Base-by-base conservation (phyloP, 2,329 filamentous ascomycete species). In the Hymenoscyphus linearis region DNA sequence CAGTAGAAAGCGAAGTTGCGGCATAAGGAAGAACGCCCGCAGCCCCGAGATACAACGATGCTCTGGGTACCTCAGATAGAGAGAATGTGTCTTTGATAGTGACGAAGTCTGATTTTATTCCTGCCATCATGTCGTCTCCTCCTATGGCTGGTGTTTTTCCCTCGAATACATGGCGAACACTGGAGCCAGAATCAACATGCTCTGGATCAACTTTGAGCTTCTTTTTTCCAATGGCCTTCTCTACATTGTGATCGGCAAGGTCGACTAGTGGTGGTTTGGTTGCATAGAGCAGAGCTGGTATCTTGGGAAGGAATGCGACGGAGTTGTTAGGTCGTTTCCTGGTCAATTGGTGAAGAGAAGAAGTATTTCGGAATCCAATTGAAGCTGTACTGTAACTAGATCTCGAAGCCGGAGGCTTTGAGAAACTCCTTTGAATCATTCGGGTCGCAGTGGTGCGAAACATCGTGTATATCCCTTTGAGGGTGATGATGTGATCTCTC, bases 11-110 rank as follows among this genome's bases (percentile, higher is more conserved):
- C 0, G 92, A 96, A 4, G 93, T 97, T 50, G 82, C 89, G 10
- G 96, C 79, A 76, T 96, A 97, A 53, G 95, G 91, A 4, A 96
- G 71, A 1, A 96, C 87, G 70, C 91, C 92, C 5, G 89, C 89
- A 62, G 90, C 79, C 60, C 89, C 89, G 52, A 92, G 81, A 61
- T 82, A 79, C 55, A 87, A 80, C 25, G 88, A 84, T 72, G 90
- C 85, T 68, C 80, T 83, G 7, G 89, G 89, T 3, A 91, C 88
- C 1, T 78, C 77, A 36, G 74, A 72, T 37, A 92, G 79, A 22
- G 80, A 82, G 71, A 92, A 88, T 0, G 88, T 89, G 14, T 90
- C 85, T 69, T 85, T 85, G 71, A 91, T 82, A 9, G 82, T 82
- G 71, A 81, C 77, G 85, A 90, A 71, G 70, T 85, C 82, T 57